Evolutionary conservation across 2,329 filamentous ascomycete genomes (phyloP).

Genomic region (Talaromyces sp.): DNA sequence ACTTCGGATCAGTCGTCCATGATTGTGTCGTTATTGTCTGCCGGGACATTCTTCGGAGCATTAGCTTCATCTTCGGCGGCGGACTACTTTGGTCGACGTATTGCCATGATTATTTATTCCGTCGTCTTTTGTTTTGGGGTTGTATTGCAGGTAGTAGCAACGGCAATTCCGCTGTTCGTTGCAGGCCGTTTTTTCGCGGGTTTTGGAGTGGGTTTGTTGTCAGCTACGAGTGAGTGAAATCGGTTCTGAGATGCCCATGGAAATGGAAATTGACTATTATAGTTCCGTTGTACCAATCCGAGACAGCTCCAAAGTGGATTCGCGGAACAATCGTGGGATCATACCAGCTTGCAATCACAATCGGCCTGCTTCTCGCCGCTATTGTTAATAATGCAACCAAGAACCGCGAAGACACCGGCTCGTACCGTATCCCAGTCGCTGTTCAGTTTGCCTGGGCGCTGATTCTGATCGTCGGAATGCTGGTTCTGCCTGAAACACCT

Average conservation of each 20-base stretch:
- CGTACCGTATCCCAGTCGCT: constrained; percentile 72
- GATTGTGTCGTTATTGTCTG: constrained; percentile 68
- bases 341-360: constrained; percentile 73
- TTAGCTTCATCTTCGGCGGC: constrained; percentile 67
- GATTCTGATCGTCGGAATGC: constrained; percentile 65
- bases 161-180: constrained; percentile 57
- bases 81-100: constrained; percentile 58
- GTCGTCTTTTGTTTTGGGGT: constrained; percentile 63
- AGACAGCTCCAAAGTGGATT: constrained; percentile 71
- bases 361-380: constrained; percentile 55
- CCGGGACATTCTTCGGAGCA: constrained; percentile 68
- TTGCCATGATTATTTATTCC: constrained; percentile 63
- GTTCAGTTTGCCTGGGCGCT: constrained; percentile 70
- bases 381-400: constrained; percentile 64
- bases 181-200: constrained; percentile 66
- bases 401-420: constrained; percentile 54
- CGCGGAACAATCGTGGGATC: constrained; percentile 70
- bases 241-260: neutral
- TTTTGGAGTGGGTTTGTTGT: constrained; percentile 72
- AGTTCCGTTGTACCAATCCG: constrained; percentile 76
- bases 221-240: constrained; percentile 61
- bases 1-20: constrained; percentile 48
- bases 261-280: constrained; percentile 24
- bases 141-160: constrained; percentile 55
- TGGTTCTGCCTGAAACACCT: constrained; percentile 72